phyloP scores from a whole-genome alignment of 768 basidiomycete species.

The Myochromella boudieri region DNA sequence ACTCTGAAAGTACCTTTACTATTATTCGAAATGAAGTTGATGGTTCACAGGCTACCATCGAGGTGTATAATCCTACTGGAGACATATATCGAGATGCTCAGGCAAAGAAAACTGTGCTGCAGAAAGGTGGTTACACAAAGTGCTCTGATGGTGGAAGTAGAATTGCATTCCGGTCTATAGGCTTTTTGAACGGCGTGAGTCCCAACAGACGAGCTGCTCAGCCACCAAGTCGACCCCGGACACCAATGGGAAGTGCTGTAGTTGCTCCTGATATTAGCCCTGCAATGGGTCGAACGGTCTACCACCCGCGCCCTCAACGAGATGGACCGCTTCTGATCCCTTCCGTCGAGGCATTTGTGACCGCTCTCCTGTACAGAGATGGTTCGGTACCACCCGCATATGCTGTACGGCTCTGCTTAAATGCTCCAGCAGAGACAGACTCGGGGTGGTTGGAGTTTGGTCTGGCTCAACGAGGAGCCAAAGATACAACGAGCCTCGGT shows the following conservation, averaged over 20 bases:
- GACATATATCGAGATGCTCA: conserved; percentile 57
- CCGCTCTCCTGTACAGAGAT: conserved; percentile 40
- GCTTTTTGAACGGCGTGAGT: conserved; percentile 23
- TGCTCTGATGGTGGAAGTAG: conserved; percentile 63
- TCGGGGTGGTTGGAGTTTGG: conserved; percentile 81
- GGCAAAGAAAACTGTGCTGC: conserved; percentile 61
- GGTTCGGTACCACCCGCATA: conserved; percentile 44
- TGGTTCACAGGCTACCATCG: conserved; percentile 42
- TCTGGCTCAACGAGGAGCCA: conserved; percentile 43
- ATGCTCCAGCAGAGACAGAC: conserved; percentile 55
- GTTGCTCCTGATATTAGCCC: conserved; percentile 26
- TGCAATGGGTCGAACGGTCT: conserved; percentile 22
- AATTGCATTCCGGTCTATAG: conserved; percentile 47
- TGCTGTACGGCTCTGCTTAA: conserved; percentile 56
- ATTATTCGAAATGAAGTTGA: conserved; percentile 62
- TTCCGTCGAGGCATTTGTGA: conserved; percentile 52
- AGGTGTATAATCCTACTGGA: conserved; percentile 61
- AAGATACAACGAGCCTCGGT: conserved; percentile 12
- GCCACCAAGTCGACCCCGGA: conserved; percentile 29
- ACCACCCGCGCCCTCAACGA: conserved; percentile 34
- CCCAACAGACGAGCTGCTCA: conserved; percentile 22
- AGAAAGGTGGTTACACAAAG: conserved; percentile 57
- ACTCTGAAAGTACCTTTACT: conserved; percentile 57
- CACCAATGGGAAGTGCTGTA: conserved; percentile 32
- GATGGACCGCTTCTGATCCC: conserved; percentile 65